Conservation (phyloP, 2,329 filamentous ascomycete genomes). For the Tothia fuscella region DNA sequence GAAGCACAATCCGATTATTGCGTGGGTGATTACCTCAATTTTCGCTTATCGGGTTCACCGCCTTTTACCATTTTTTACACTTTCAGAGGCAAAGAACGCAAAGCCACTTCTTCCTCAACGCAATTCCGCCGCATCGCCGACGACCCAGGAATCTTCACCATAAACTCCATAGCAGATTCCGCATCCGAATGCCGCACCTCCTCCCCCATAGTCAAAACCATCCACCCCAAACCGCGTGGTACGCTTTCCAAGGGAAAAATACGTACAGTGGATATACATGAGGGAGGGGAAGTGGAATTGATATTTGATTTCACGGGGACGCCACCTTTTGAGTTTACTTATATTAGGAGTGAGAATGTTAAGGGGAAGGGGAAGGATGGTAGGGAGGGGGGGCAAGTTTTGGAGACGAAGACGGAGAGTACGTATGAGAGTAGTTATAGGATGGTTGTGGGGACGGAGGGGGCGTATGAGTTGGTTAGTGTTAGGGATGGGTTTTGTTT, state of each 20-base stretch:
- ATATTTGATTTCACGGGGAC: slow-evolving; percentile 91
- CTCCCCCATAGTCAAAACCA: slow-evolving; percentile 55
- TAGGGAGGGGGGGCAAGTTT: slow-evolving; percentile 46
- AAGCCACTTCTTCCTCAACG: slow-evolving; percentile 63
- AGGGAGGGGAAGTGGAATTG: slow-evolving; percentile 88
- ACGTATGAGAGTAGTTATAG: slow-evolving; percentile 72
- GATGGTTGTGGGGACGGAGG: slow-evolving; percentile 79
- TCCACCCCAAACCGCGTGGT: slow-evolving; percentile 87
- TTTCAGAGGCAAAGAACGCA: slow-evolving; percentile 67
- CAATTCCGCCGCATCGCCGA: slow-evolving; percentile 84
- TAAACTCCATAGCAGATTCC: slow-evolving; percentile 77
- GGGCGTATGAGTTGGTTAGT: slow-evolving; percentile 91
- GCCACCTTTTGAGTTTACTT: slow-evolving; percentile 95
- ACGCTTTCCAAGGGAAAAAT: slow-evolving; percentile 76
- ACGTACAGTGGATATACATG: slow-evolving; percentile 82
- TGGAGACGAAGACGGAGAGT: slow-evolving; percentile 84
- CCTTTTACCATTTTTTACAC: slow-evolving; percentile 91
- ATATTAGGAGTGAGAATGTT: slow-evolving; percentile 82
- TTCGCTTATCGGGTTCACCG: slow-evolving; percentile 77
- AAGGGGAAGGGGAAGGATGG: slow-evolving; percentile 45
- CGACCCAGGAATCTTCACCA: slow-evolving; percentile 74
- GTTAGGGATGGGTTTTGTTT: slow-evolving; percentile 91
- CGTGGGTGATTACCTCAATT: slow-evolving; percentile 87
- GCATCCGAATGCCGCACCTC: slow-evolving; percentile 77
- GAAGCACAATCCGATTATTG: slow-evolving; percentile 83